Evolutionary conservation across 495 filamentous ascomycete species (phyloP).

Genomic region (Aspergillus kassunensis): DNA sequence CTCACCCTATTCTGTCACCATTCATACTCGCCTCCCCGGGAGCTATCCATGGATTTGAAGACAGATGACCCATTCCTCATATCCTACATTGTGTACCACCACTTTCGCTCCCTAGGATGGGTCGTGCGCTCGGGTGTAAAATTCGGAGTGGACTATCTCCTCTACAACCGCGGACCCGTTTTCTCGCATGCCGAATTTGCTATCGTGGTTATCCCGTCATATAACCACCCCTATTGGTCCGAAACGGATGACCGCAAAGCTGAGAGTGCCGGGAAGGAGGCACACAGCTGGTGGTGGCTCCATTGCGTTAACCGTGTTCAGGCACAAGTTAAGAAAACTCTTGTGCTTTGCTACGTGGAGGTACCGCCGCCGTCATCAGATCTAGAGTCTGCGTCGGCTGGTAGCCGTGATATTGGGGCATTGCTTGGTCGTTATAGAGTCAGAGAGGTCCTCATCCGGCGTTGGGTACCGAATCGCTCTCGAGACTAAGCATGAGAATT

Average conservation of each 20-base stretch:
- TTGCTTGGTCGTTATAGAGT: constrained; percentile 71
- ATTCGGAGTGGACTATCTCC: constrained; percentile 87
- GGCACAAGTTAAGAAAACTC: constrained; percentile 78
- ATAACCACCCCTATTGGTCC: constrained; percentile 70
- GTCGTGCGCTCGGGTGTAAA: constrained; percentile 92
- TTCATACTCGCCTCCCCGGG: constrained; percentile 63
- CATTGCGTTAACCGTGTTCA: constrained; percentile 91
- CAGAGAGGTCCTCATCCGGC: constrained; percentile 72
- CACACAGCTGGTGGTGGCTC: constrained; percentile 82
- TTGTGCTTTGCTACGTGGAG: constrained; percentile 88
- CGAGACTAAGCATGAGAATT: constrained; percentile 46
- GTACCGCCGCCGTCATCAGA: constrained; percentile 63
- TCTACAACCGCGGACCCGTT: constrained; percentile 92
- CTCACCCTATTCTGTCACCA: constrained; percentile 61
- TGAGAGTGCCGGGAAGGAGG: constrained; percentile 44
- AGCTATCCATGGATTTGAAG: constrained; percentile 30
- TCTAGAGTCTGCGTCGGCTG: neutral
- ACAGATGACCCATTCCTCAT: constrained; percentile 82
- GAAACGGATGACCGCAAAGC: constrained; percentile 44
- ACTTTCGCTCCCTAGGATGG: constrained; percentile 96
- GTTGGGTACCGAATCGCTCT: constrained; percentile 81
- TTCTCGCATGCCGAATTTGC: constrained; percentile 94
- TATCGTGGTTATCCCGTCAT: constrained; percentile 77
- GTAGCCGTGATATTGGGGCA: constrained; percentile 50
- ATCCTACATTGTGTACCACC: constrained; percentile 87